Base-by-base conservation (phyloP, 2,329 filamentous ascomycete genomes). In the Beauveria bassiana region DNA sequence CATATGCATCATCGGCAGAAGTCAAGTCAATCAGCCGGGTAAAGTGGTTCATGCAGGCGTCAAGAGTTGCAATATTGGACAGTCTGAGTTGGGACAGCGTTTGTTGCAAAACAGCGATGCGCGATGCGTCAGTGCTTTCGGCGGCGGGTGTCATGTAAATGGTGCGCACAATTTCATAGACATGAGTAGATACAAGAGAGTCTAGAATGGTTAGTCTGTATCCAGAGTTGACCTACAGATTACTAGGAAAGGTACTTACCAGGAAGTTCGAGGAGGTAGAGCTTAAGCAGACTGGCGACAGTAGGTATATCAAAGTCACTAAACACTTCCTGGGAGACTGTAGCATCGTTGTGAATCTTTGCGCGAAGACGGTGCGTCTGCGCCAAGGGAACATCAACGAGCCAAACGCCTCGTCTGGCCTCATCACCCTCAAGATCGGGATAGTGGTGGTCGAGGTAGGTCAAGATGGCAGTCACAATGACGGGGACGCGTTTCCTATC, bases 121-220 rank as follows among this genome's bases (percentile, higher is more conserved):
- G 89, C 14, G 90, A 87, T 57, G 86, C 82, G 68, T 96, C 90
- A 3, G 87, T 86, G 18, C 85, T 83, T 62, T 96, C 91, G 47
- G 89, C 83, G 52, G 89, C 82, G 14, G 91, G 88, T 16, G 90
- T 92, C 52, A 86, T 88, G 78, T 99, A 99, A 66, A 99, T 96
- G 2, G 92, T 98, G 77, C 96, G 93, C 72, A 99, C 88, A 71
- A 99, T 98, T 77, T 99, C 96, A 74, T 99, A 99, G 62, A 99
- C 92, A 73, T 98, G 93, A 46, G 92, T 96, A 61, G 95, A 98
- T 64, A 99, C 93, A 64, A 99, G 83, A n/a, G 95, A 98, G 75
- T 99, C 95, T 95, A 67, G 10, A 52, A 22, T 20, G 47, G 65
- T 75, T 64, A 78, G 72, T 38, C 34, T 16, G 34, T 20, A 45